Conservation (phyloP, 148 eudicot genomes). For the Rhododendron ferrugineum region DNA sequence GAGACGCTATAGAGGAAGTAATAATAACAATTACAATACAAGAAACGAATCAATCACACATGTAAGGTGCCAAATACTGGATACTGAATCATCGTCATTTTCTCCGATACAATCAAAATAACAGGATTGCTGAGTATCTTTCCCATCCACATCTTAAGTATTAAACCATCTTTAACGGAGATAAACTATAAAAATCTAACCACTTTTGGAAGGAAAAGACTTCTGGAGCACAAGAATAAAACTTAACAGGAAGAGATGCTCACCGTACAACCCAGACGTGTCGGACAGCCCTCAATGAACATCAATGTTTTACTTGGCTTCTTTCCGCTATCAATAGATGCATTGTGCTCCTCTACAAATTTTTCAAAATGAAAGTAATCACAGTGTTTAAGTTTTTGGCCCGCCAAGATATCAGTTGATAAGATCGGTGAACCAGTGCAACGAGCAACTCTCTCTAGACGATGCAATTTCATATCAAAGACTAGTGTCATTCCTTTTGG, state of each 20-base stretch:
- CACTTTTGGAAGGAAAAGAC: neutral
- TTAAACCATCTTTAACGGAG: neutral
- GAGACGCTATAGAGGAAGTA: neutral
- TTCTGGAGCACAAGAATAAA: neutral
- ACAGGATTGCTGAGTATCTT: neutral
- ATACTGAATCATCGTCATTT: neutral
- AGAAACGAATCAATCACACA: neutral
- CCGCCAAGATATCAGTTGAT: constrained; percentile 41
- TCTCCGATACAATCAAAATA: neutral
- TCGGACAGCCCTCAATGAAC: constrained; percentile 84
- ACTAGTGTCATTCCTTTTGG: constrained; percentile 72
- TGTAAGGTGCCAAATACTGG: neutral
- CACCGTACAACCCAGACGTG: constrained; percentile 80
- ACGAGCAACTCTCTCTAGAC: constrained; percentile 84
- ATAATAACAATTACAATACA: neutral
- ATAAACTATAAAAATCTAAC: neutral
- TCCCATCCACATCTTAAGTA: neutral
- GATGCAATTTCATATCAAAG: constrained; percentile 87
- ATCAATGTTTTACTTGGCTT: constrained; percentile 74
- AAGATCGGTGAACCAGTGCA: constrained; percentile 80
- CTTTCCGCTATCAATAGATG: constrained; percentile 54
- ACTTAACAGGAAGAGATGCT: constrained; percentile 21
- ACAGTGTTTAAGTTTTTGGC: constrained; percentile 60
- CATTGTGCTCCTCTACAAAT: constrained; percentile 71
- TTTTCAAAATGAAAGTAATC: constrained; percentile 68